Evolutionary conservation across 768 basidiomycete genomes (phyloP), one percentile per base, ranked within the genome.

Genomic region (Rickenella mellea): DNA sequence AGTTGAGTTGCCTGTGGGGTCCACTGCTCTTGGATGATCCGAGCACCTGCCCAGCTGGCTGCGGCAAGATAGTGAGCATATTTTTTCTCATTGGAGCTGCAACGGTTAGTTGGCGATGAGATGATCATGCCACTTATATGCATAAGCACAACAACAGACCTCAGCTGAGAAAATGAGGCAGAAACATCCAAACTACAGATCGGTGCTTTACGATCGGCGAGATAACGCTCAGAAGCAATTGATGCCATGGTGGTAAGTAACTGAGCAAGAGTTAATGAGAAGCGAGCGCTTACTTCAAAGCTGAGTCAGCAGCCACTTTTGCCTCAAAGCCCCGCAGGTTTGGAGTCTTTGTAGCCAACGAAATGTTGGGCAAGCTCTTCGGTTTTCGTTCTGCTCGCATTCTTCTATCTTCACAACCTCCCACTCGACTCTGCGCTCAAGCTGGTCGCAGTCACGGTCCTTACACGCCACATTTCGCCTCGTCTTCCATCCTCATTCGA

Each of bases 11-110:
- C 83, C 48, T 83, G 72, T 0, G 78, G 68, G 0, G 87, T 85
- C 83, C 83, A 88, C 65, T 91, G 87, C 33, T 67, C 80, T 64
- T 87, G 83, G 42, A 89, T 83, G 60, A 92, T 83, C 29, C 83
- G 71, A 39, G 76, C 83, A 22, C 89, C 89, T 0, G 83, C 83
- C 89, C 89, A 92, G 1, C 79, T 77, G 5, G 87, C 88, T 48
- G 74, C 54, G 15, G 69, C 72, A 11, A 88, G 39, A 53, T 73
- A 78, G 59, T 91, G 85, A 2, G 82, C 73, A 52, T 92, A 92
- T 46, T 79, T 71, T 63, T 86, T 83, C 55, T 91, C 88, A 50
- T 71, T 72, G 5, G 74, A 65, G 40, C 86, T 90, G 27, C 44
- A 43, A 17, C 29, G 45, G 19, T 17, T 40, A 27, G 20, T 28